These are phyloP conservation scores for Solanum etuberosum DNA, from an alignment of 257 asterid species.

Conservation along the genomic window DNA sequence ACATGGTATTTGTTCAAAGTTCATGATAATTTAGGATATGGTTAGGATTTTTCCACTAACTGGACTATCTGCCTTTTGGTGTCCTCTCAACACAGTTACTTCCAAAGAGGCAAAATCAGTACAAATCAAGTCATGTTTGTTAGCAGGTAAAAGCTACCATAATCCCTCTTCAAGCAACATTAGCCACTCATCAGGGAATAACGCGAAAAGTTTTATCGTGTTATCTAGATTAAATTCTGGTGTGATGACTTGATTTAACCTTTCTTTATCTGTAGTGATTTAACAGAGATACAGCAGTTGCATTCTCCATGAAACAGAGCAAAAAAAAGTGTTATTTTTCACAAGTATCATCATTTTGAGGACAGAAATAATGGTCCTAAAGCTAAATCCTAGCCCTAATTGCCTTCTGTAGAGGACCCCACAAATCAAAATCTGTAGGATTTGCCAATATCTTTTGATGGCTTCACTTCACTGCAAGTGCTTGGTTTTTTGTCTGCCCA, in stretches of 20 bases:
- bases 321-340: neutral
- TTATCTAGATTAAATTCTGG: neutral
- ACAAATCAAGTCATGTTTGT: neutral
- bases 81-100: neutral
- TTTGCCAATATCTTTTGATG: neutral
- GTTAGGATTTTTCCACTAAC: neutral
- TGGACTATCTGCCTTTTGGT: neutral
- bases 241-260: neutral
- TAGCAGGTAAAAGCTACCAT: neutral
- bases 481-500: neutral
- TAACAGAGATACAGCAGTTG: neutral
- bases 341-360: neutral
- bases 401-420: constrained; percentile 1
- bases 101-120: neutral
- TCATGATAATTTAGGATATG: neutral
- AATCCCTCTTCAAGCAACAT: neutral
- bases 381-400: neutral
- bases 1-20: neutral
- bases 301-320: neutral
- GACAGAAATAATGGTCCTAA: neutral
- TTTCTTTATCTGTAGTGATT: neutral
- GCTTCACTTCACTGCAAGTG: neutral
- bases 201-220: neutral
- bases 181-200: neutral
- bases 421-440: neutral